Base-by-base conservation (phyloP, 1,284 basidiomycete genomes). In the Crucibulum cyathiforme region DNA sequence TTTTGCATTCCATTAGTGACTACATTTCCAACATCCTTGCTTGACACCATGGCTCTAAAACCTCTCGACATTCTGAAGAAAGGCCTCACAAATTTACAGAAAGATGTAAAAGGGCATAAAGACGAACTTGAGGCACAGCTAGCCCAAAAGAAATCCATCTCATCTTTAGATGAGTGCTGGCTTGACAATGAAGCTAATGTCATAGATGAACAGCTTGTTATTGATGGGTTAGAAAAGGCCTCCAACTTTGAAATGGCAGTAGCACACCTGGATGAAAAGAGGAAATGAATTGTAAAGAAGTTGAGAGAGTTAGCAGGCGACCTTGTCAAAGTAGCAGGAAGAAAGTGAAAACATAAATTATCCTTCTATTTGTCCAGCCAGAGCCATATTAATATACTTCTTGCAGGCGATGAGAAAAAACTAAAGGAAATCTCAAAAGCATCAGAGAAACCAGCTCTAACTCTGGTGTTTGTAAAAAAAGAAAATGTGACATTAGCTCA, bases 401-500 rank as follows among this genome's bases (percentile, higher is more conserved):
- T 41, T 41, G 39, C n/a, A n/a, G n/a, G n/a, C n/a, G n/a, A n/a
- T n/a, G n/a, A n/a, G n/a, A n/a, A 41, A n/a, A 41, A 41, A 41
- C 9, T 9, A n/a, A 41, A 41, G 39, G 39, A 41, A 41, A n/a
- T 41, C 39, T 9, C 9, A 41, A 41, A 41, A 9, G 9, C 39
- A 9, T 9, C 9, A 41, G 9, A 41, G 39, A 41, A 41, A n/a
- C 39, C 39, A n/a, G n/a, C n/a, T 41, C 9, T 41, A n/a, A 9
- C 39, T 41, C 19, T 19, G 10, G 47, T 24, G 9, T 49, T 24
- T 41, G n/a, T n/a, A 9, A 41, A 9, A n/a, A 41, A 41, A 41
- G 60, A 66, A 47, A 63, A 62, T 59, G 61, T 61, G 6, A 57
- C 59, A 38, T 36, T 63, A 10, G 58, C 6, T 8, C 63, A 70